These are phyloP conservation scores for Russula vinacea DNA, from an alignment of 768 basidiomycete species.

Conservation along the genomic window DNA sequence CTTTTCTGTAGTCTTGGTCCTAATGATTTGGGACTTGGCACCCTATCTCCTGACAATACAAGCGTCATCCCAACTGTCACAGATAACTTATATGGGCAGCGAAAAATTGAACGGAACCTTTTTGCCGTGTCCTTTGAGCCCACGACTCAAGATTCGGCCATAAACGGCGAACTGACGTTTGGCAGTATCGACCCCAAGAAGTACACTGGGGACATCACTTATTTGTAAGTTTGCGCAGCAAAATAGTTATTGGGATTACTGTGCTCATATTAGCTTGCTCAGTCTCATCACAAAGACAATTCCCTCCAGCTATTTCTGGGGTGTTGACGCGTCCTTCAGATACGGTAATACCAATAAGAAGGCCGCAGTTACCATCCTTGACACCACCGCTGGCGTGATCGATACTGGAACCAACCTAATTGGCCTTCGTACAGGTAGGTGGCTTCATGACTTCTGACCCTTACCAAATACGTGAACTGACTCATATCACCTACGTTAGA, in stretches of 20 bases:
- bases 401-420: slow-evolving; percentile 41
- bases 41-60: slow-evolving; percentile 31
- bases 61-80: slow-evolving; percentile 53
- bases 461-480: background rate
- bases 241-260: background rate
- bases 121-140: slow-evolving; percentile 39
- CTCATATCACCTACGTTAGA: slow-evolving; percentile 31
- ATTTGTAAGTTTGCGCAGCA: slow-evolving; percentile 29
- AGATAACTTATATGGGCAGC: slow-evolving; percentile 37
- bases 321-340: slow-evolving; percentile 37
- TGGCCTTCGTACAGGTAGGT: slow-evolving; percentile 35
- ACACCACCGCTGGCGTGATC: slow-evolving; percentile 36
- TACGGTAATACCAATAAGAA: slow-evolving; percentile 31
- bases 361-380: slow-evolving; percentile 31
- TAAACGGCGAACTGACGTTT: slow-evolving; percentile 41
- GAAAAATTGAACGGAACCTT: slow-evolving; percentile 32
- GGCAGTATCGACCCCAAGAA: slow-evolving; percentile 38
- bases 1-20: slow-evolving; percentile 55
- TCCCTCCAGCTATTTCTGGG: slow-evolving; percentile 38
- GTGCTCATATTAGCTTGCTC: slow-evolving; percentile 2
- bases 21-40: slow-evolving; percentile 47
- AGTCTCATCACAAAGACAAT: slow-evolving; percentile 36
- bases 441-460: background rate
- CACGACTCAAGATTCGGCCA: slow-evolving; percentile 27
- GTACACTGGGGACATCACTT: slow-evolving; percentile 36